Evolutionary conservation across 768 basidiomycete species (phyloP).

Genomic region (Coprinopsis sp.): DNA sequence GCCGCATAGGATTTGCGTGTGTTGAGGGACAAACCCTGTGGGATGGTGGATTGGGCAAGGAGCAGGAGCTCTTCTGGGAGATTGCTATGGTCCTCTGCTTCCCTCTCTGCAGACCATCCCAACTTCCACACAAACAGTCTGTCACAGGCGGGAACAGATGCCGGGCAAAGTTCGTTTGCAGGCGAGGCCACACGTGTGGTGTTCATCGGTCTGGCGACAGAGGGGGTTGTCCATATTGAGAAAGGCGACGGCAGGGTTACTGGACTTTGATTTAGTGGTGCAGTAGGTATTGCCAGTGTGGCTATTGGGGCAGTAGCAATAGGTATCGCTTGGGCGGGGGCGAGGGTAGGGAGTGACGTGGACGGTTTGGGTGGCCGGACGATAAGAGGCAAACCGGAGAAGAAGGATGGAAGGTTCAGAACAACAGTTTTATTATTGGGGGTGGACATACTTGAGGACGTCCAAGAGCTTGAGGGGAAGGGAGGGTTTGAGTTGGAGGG

Average conservation of each 20-base stretch:
- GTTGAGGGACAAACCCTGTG: conserved; percentile 4
- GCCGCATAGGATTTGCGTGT: conserved; percentile 13
- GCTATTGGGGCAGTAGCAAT: too few species aligned
- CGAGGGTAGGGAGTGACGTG: not conserved
- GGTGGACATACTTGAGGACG: not conserved
- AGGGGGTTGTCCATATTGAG: too few species aligned
- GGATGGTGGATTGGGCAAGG: conserved; percentile 5
- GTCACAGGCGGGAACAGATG: too few species aligned
- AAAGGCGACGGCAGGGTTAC: too few species aligned
- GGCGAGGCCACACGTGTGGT: too few species aligned
- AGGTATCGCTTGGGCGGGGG: too few species aligned
- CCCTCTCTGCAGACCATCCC: not conserved
- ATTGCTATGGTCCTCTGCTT: not conserved
- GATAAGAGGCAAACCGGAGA: not conserved
- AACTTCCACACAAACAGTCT: too few species aligned
- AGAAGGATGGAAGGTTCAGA: not conserved
- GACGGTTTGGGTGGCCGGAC: not conserved
- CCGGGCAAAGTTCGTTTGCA: too few species aligned
- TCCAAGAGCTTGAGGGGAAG: not conserved
- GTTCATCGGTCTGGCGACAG: too few species aligned
- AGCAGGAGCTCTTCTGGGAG: conserved; percentile 6
- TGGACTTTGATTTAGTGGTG: too few species aligned
- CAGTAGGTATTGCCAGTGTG: too few species aligned
- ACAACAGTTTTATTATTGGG: not conserved
- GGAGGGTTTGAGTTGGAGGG: not conserved